Base-by-base conservation (phyloP, 305 asterid species). In the Fraxinus greggii region DNA sequence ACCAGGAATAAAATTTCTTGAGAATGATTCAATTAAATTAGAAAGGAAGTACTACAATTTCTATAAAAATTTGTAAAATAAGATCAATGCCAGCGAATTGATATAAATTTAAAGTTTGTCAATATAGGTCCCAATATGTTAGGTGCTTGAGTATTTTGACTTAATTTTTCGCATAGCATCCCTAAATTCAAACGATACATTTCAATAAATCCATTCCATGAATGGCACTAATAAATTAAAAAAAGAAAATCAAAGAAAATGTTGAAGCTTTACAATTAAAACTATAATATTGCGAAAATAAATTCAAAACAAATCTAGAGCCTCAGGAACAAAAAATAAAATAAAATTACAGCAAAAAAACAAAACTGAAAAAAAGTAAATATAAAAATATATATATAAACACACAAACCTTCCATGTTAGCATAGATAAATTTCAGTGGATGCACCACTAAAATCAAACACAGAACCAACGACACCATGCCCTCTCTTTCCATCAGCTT, bases 381-480 rank as follows among this genome's bases (percentile, higher is more conserved):
- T 35, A 83, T 32, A 74, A 59, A 24, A 72, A 72, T 15, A 84
- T 45, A 69, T 42, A 3, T 17, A 54, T 54, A 40, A 48, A 81
- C n/a, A 70, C 89, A 79, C 89, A 77, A 74, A 93, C 98, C 98
- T 91, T 94, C 98, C 94, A 92, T 87, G 87, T 95, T 95, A 79
- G 98, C 98, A 90, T 42, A 85, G 87, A 92, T 88, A 83, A 86
- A 88, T 79, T 80, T 86, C 79, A 90, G 79, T 29, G 86, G 91
- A 86, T 79, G 87, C 85, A 88, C 79, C 89, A 86, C 85, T 90
- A 91, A 84, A 88, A 94, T 90, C 88, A 95, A 81, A 93, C 92
- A 92, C 80, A 88, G 86, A 82, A 88, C 61, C 84, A 90, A 29
- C 10, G 88, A 75, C 80, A 82, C 81, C 87, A 88, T 17, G 13